Conservation (phyloP, 805 yeast genomes). For the Tetrapisispora iriomotensis region DNA sequence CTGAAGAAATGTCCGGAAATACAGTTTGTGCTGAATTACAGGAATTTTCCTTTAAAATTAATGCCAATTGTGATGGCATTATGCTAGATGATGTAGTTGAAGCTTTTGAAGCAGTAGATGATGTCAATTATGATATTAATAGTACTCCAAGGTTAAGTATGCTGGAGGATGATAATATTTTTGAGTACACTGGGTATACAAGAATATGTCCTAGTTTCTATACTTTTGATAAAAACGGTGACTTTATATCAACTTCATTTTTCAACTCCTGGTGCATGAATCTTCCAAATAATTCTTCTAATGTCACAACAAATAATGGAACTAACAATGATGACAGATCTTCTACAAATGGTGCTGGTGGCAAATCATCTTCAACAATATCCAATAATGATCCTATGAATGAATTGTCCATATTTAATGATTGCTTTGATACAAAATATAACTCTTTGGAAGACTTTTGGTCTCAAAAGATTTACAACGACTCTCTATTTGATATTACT, state of each 20-base stretch:
- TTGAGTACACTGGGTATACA: conserved; percentile 27
- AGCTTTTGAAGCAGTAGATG: conserved; percentile 14
- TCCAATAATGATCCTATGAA: conserved; percentile 3
- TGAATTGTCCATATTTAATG: conserved; percentile 14
- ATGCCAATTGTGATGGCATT: not conserved
- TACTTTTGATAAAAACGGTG: conserved; percentile 29
- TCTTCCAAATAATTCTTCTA: not conserved
- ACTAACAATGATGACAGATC: not conserved
- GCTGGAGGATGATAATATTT: conserved; percentile 21
- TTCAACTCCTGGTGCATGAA: conserved; percentile 12
- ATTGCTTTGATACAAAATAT: conserved; percentile 13
- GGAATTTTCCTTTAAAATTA: conserved; percentile 3
- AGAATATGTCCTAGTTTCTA: conserved; percentile 19
- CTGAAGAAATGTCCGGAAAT: not conserved
- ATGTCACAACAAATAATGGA: not conserved
- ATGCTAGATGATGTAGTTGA: conserved; percentile 3
- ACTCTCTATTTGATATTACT: conserved; percentile 2
- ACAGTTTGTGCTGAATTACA: not conserved
- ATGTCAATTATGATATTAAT: conserved; percentile 15
- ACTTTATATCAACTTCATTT: conserved; percentile 25
- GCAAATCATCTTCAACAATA: not conserved
- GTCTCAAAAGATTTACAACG: conserved; percentile 8
- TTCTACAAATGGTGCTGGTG: not conserved
- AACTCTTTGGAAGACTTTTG: conserved; percentile 37
- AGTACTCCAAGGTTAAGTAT: conserved; percentile 20